Conservation (phyloP, 2,329 filamentous ascomycete species). For the Monosporascus sp. region DNA sequence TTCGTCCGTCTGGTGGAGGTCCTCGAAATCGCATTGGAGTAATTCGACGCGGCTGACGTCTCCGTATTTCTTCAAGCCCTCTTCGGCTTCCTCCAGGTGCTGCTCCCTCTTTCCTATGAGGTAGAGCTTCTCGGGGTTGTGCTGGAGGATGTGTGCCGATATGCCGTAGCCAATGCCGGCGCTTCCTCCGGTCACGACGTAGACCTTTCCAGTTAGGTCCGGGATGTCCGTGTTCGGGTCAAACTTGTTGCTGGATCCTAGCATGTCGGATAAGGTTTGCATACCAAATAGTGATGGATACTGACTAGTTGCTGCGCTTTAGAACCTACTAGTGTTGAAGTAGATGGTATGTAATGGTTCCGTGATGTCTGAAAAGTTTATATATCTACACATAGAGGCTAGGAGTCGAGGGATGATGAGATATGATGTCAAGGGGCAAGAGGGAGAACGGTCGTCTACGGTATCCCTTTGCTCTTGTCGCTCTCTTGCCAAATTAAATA, state of each 20-base stretch:
- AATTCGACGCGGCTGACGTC: constrained; percentile 39
- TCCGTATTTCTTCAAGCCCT: constrained; percentile 37
- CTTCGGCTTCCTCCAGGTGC: constrained; percentile 38
- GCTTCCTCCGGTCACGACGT: constrained; percentile 42
- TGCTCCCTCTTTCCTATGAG: constrained; percentile 44
- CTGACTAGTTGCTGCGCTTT: neutral
- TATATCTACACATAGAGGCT: too few relatives aligned
- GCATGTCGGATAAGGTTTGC: constrained; percentile 4
- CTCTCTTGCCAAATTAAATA: too few relatives aligned
- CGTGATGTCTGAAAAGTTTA: too few relatives aligned
- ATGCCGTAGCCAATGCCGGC: constrained; percentile 48
- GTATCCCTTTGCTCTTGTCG: too few relatives aligned
- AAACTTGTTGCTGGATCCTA: constrained; percentile 13
- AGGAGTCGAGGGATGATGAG: too few relatives aligned
- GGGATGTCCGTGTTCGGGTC: constrained; percentile 19
- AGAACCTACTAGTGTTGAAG: too few relatives aligned
- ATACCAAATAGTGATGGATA: neutral
- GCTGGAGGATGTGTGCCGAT: constrained; percentile 45
- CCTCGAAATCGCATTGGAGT: constrained; percentile 40
- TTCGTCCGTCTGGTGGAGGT: constrained; percentile 38
- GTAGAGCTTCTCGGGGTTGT: constrained; percentile 40
- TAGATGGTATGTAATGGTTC: too few relatives aligned
- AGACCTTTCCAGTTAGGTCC: constrained; percentile 28
- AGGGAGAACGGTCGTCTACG: too few relatives aligned
- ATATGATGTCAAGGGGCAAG: too few relatives aligned